Percentiles rank a stretch among this genome's conserved stretches.
Evolutionary conservation across 2,329 filamentous ascomycete genomes (phyloP).

Genomic region (Mycosphaerella sp.): DNA sequence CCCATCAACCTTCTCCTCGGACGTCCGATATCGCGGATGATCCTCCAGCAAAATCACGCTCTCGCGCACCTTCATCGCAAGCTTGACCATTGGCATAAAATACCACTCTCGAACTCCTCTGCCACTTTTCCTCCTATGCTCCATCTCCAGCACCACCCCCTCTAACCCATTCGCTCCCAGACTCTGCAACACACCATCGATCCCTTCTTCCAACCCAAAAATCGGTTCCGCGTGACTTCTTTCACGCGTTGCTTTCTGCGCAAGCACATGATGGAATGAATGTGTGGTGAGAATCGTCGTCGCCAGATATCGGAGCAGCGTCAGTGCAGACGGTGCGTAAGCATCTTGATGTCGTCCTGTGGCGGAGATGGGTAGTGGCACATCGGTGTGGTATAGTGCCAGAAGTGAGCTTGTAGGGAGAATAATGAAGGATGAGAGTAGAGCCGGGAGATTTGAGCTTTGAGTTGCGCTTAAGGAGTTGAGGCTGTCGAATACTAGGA

Average conservation of each 20-base stretch:
- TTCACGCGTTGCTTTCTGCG: slow-evolving; percentile 67
- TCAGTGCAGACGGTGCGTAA: slow-evolving; percentile 64
- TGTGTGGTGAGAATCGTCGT: slow-evolving; percentile 74
- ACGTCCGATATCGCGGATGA: slow-evolving; percentile 61
- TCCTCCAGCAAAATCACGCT: slow-evolving; percentile 62
- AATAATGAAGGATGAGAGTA: slow-evolving; percentile 65
- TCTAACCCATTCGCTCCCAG: slow-evolving; percentile 48
- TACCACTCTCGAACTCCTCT: slow-evolving; percentile 67
- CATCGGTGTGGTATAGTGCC: slow-evolving; percentile 75
- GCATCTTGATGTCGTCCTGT: slow-evolving; percentile 32
- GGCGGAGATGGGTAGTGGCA: slow-evolving; percentile 48
- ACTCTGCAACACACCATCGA: slow-evolving; percentile 72
- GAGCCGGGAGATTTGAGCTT: slow-evolving; percentile 57
- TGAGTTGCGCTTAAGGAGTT: slow-evolving; percentile 56
- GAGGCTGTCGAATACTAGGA: slow-evolving; percentile 76
- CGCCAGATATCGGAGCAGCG: slow-evolving; percentile 74
- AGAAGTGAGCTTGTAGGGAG: slow-evolving; percentile 65
- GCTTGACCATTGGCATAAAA: slow-evolving; percentile 43
- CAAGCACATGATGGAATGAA: slow-evolving; percentile 67
- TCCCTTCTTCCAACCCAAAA: slow-evolving; percentile 70
- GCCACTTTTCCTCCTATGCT: slow-evolving; percentile 77
- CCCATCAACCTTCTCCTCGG: slow-evolving; percentile 34
- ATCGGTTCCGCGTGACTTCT: slow-evolving; percentile 67
- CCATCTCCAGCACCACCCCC: slow-evolving; percentile 72
- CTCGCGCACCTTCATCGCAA: slow-evolving; percentile 25